These are phyloP conservation scores for Mallotus japonicus DNA, from an alignment of 441 rosid genomes.

Conservation along the genomic window DNA sequence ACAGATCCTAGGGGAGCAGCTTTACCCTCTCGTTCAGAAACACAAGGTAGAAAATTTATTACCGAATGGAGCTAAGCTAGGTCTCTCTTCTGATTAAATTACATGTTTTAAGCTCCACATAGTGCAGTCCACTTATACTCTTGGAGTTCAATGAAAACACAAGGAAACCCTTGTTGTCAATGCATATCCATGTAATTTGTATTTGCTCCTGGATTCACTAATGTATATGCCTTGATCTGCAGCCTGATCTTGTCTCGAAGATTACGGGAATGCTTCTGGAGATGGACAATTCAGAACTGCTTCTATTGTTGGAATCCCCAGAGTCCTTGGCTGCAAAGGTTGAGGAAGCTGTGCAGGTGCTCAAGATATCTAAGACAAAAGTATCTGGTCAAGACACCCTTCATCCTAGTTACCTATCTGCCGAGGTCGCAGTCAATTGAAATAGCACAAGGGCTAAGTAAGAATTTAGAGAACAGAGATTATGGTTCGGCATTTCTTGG, in stretches of 20 bases:
- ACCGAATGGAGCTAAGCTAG: neutral
- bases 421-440: slow-evolving; percentile 63
- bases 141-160: neutral
- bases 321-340: slow-evolving; percentile 70
- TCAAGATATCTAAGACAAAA: slow-evolving; percentile 45
- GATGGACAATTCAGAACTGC: slow-evolving; percentile 81
- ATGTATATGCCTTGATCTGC: slow-evolving; percentile 19
- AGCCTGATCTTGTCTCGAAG: slow-evolving; percentile 54
- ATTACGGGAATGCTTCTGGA: slow-evolving; percentile 90
- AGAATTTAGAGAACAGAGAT: no score
- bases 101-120: neutral
- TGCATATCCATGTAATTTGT: neutral
- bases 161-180: neutral
- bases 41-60: slow-evolving; percentile 44
- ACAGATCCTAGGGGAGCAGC: slow-evolving; percentile 56
- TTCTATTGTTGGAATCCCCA: slow-evolving; percentile 73
- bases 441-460: no score
- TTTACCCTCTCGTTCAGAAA: slow-evolving; percentile 67
- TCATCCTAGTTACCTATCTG: slow-evolving; percentile 45
- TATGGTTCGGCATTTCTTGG: no score
- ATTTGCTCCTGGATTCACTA: neutral
- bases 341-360: slow-evolving; percentile 72
- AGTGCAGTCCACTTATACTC: neutral
- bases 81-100: neutral
- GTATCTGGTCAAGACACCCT: slow-evolving; percentile 42